Evolutionary conservation across 257 asterid species (phyloP), one percentile per base, ranked within the genome.

Genomic region (Solanum pimpinellifolium): DNA sequence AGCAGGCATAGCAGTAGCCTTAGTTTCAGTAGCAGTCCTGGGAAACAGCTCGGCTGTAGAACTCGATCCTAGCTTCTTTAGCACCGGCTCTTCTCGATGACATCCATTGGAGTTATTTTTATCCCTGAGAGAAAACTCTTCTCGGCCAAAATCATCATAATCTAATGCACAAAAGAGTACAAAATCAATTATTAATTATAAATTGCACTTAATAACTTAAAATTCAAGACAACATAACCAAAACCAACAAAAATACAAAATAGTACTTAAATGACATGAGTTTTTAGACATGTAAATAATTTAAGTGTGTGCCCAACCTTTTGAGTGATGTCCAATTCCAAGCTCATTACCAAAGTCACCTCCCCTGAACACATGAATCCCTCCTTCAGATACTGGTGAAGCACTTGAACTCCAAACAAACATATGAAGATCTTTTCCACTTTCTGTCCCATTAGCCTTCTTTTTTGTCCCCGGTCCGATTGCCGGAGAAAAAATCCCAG

Each of bases 281-380:
- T 9, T 73, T 75, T 75, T 37, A 44, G 20, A 49, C 33, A 21
- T 75, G 21, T 23, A 12, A 35, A 13, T 25, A 87, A 85, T 13
- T 15, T 37, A 90, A 49, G 73, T 75, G 27, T 37, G 27, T 68
- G 44, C 5, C 65, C 83, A 86, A 96, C 99, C 99, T 96, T 94
- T 96, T 3, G 99, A 95, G 21, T 94, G 95, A 87, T 96, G 94
- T 80, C 98, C 99, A 85, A 93, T 87, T 13, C 90, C 91, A 56
- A 90, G 87, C 21, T 92, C 97, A 85, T 91, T 93, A 7, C 95
- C 95, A 90, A 90, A 93, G 1, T 94, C 96, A 9, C 92, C 98
- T 72, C 99, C 99, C 49, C 92, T 89, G 89, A 97, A 97, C 14
- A 97, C 99, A 92, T 94, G 98, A 91, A 97, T 93, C 78, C 98